A percentile compares a stretch with the other conserved stretches of the same genome.
Evolutionary conservation across 805 yeast genomes (phyloP).

Genomic region (Candida endomychidarum): DNA sequence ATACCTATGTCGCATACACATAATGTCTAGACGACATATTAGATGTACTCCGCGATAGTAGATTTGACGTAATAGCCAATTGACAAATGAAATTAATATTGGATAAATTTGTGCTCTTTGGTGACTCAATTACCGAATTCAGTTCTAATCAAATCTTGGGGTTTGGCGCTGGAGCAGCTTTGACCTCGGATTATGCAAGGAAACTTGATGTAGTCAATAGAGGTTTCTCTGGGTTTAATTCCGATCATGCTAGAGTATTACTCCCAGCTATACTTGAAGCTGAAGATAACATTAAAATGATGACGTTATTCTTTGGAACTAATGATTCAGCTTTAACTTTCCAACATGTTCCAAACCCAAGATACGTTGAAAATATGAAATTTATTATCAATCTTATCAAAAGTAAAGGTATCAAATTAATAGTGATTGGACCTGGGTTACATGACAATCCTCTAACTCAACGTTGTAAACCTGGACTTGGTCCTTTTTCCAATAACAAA

Average conservation of each 20-base stretch:
- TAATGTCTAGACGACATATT: too few species aligned
- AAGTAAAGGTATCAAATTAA: conserved; percentile 45
- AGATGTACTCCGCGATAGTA: too few species aligned
- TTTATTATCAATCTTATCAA: conserved; percentile 41
- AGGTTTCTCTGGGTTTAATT: conserved; percentile 77
- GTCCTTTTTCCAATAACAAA: conserved; percentile 39
- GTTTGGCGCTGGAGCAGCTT: conserved; percentile 53
- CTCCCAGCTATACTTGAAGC: conserved; percentile 45
- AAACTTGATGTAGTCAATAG: conserved; percentile 67
- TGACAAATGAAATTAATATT: conserved; percentile 3
- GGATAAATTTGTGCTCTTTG: conserved; percentile 58
- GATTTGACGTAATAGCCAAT: too few species aligned
- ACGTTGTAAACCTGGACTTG: neutral
- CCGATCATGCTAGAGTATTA: conserved; percentile 52
- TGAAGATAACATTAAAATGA: conserved; percentile 41
- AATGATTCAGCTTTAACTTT: conserved; percentile 53
- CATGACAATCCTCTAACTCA: conserved; percentile 38
- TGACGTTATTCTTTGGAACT: conserved; percentile 75
- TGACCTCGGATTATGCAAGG: conserved; percentile 52
- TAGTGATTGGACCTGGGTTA: conserved; percentile 64
- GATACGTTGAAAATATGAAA: conserved; percentile 49
- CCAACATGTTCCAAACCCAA: conserved; percentile 50
- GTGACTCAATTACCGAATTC: conserved; percentile 70
- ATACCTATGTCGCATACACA: too few species aligned
- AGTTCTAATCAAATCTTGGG: conserved; percentile 37